These are phyloP conservation scores for Phytophthora agathidicida DNA, from an alignment of 352 stramenopile species.

Conservation along the genomic window DNA sequence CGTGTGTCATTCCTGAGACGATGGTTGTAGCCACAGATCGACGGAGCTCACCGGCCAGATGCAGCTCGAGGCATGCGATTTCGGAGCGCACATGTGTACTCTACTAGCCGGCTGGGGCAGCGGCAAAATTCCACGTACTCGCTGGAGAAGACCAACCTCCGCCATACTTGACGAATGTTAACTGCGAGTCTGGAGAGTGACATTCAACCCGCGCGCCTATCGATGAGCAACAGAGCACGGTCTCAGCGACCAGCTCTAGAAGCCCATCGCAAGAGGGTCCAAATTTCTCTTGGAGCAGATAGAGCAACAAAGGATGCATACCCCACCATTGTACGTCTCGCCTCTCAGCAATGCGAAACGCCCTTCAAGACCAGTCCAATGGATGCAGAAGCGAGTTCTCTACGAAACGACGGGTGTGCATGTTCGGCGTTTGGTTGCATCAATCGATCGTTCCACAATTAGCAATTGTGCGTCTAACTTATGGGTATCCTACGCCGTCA, in stretches of 20 bases:
- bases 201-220: conserved; percentile 7
- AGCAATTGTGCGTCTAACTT: too few species aligned
- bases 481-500: not conserved
- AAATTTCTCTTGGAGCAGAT: conserved; percentile 6
- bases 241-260: conserved; percentile 3
- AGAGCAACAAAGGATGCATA: too few species aligned
- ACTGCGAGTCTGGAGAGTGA: conserved; percentile 10
- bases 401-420: conserved; percentile 1
- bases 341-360: conserved; percentile 8
- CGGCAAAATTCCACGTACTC: not conserved
- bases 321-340: too few species aligned
- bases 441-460: conserved; percentile 16
- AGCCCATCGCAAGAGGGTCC: conserved; percentile 8
- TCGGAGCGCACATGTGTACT: conserved; percentile 21
- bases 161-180: conserved; percentile 2
- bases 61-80: conserved; percentile 2
- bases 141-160: too few species aligned
- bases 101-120: not conserved
- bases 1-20: not conserved
- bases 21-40: not conserved
- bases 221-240: conserved; percentile 12
- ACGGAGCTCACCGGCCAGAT: not conserved
- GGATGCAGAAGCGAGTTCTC: too few species aligned
- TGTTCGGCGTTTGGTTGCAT: conserved; percentile 1
- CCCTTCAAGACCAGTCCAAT: conserved; percentile 6